These are phyloP conservation scores for Pilatotrama ljubarskyi DNA, from an alignment of 768 basidiomycete genomes.

Conservation along the genomic window DNA sequence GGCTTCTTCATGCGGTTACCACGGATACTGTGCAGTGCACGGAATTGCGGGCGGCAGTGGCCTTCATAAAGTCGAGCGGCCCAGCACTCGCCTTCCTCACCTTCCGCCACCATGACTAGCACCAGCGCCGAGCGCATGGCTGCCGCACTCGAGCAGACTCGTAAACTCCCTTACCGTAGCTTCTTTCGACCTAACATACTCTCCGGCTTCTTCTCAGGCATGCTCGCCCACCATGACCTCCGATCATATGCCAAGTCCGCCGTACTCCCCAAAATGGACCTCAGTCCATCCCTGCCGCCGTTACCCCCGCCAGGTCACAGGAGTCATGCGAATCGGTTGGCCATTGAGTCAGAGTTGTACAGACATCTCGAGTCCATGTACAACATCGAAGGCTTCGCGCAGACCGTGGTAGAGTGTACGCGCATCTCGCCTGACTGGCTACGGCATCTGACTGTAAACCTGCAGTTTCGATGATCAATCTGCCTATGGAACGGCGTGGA, in stretches of 20 bases:
- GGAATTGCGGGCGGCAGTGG: not conserved
- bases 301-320: conserved; percentile 33
- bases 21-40: not conserved
- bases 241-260: conserved; percentile 6
- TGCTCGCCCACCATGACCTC: conserved; percentile 5
- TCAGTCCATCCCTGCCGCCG: conserved; percentile 10
- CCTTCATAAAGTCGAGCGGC: not conserved
- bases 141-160: not conserved
- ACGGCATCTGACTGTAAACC: not conserved
- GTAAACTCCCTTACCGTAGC: not conserved
- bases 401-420: conserved; percentile 42
- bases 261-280: conserved; percentile 22
- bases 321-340: conserved; percentile 44
- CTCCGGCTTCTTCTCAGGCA: too few relatives aligned
- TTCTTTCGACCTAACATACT: not conserved
- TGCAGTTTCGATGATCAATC: conserved; percentile 43
- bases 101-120: not conserved
- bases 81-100: not conserved
- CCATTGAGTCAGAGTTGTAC: conserved; percentile 47
- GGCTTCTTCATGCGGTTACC: not conserved
- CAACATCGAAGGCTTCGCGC: conserved; percentile 34
- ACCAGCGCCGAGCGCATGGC: not conserved
- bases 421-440: not conserved
- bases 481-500: conserved; percentile 36
- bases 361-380: conserved; percentile 54